Evolutionary conservation across 441 rosid species (phyloP), one percentile per base, ranked within the genome.

Genomic region (Adansonia grandidieri): DNA sequence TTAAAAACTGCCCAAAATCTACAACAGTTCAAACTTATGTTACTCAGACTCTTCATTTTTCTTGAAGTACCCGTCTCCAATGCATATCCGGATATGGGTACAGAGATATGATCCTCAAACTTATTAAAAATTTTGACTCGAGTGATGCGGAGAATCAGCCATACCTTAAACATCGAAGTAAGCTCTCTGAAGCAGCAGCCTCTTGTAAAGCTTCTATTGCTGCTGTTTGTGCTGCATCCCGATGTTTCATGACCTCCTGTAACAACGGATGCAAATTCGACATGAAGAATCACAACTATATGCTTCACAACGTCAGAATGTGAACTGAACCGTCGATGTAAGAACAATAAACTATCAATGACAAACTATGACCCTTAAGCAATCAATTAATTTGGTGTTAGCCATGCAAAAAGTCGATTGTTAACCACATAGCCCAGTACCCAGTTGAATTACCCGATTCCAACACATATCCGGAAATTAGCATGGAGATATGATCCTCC

Each of bases 171-270:
- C 99, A 96, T 65, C 84, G 90, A 75, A 96, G 97, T 80, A 96
- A 86, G 85, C 95, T 93, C 88, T 96, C 98, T 13, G 96, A 86
- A 81, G 90, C 94, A 78, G 96, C 88, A 68, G 99, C 98, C 87
- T 94, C 99, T 80, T 91, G 98, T 85, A 96, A 81, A 81, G 99
- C 97, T 80, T 92, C 98, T 62, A 91, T 79, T n/a, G 97, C 98
- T 4, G 96, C 98, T 51, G 83, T 81, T 86, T 92, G 97, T 60
- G 99, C 98, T 60, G 93, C 89, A 80, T 94, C 99, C 85, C 98
- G 88, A 71, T 88, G 91, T 90, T 85, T 96, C 90, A 93, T 84
- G 51, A 94, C 91, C 76, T 90, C 97, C 99, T 96, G 86, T 10
- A 20, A 74, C 50, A 78, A 73, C 42, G 79, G 51, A 62, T n/a